These are phyloP conservation scores for Xylaria venustula DNA, from an alignment of 495 filamentous ascomycete genomes.

Conservation along the genomic window DNA sequence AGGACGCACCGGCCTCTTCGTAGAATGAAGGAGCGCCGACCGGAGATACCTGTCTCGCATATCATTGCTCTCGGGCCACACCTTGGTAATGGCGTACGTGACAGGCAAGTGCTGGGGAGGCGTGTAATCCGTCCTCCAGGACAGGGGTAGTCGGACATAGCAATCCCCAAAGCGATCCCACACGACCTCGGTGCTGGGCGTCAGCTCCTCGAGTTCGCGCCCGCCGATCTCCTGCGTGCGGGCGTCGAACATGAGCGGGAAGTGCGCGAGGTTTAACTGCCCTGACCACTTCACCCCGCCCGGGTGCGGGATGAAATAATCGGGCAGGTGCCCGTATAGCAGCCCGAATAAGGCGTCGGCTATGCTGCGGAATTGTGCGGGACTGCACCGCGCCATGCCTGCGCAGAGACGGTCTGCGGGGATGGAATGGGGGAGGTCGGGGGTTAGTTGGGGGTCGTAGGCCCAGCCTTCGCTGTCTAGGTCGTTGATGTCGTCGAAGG, in stretches of 20 bases:
- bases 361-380: neutral
- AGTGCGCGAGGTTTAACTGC: neutral
- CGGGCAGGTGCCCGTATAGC: constrained; percentile 3
- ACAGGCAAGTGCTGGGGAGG: neutral
- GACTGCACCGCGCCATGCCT: constrained; percentile 6
- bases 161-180: constrained; percentile 28
- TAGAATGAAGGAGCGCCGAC: constrained; percentile 18
- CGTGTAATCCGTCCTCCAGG: neutral
- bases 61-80: constrained; percentile 22
- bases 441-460: constrained; percentile 26
- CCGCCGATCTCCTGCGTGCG: constrained; percentile 8
- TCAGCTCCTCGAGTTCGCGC: constrained; percentile 13
- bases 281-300: neutral
- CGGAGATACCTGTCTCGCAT: constrained; percentile 17
- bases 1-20: constrained; percentile 14
- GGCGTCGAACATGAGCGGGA: constrained; percentile 23
- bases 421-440: constrained; percentile 9
- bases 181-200: constrained; percentile 11
- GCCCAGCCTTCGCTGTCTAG: constrained; percentile 18
- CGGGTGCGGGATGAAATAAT: neutral
- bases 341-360: neutral
- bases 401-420: constrained; percentile 13
- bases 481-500: neutral
- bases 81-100: constrained; percentile 16
- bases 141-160: constrained; percentile 17